These are phyloP conservation scores for Suhomyces xylopsoci DNA, from an alignment of 805 yeast species.

Conservation along the genomic window DNA sequence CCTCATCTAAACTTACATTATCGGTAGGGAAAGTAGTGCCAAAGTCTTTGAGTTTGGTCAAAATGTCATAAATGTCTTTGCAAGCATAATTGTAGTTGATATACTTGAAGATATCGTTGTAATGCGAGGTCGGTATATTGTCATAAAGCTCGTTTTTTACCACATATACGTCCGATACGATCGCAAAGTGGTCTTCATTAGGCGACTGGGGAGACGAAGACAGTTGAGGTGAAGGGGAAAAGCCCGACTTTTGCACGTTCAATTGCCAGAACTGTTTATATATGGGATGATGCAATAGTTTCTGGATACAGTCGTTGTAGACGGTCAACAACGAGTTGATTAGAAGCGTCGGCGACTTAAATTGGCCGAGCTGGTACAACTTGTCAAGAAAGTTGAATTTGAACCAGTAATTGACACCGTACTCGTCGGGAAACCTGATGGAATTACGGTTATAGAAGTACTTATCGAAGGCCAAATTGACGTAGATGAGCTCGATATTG, in stretches of 20 bases:
- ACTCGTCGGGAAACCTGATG: conserved; percentile 16
- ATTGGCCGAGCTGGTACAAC: conserved; percentile 8
- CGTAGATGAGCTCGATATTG: conserved; percentile 13
- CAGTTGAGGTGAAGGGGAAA: background rate
- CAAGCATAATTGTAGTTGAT: conserved; percentile 1
- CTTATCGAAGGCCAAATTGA: conserved; percentile 13
- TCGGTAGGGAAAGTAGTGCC: background rate
- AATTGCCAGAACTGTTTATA: conserved; percentile 1
- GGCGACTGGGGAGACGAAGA: too few relatives aligned
- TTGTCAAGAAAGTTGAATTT: conserved; percentile 11
- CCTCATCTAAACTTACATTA: background rate
- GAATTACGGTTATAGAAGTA: conserved; percentile 7
- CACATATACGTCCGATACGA: background rate
- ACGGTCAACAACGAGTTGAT: conserved; percentile 5
- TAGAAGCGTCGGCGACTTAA: conserved; percentile 7
- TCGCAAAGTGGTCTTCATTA: background rate
- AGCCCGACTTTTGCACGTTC: conserved; percentile 5
- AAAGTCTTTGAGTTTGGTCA: background rate
- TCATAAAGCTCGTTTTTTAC: conserved; percentile 1
- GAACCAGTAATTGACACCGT: conserved; percentile 14
- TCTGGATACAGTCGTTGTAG: conserved; percentile 9
- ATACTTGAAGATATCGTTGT: background rate
- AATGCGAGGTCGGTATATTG: background rate
- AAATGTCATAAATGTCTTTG: conserved; percentile 3
- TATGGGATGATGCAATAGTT: conserved; percentile 6